phyloP scores from a whole-genome alignment of 805 yeast genomes.

The Lipomyces lipofer region DNA sequence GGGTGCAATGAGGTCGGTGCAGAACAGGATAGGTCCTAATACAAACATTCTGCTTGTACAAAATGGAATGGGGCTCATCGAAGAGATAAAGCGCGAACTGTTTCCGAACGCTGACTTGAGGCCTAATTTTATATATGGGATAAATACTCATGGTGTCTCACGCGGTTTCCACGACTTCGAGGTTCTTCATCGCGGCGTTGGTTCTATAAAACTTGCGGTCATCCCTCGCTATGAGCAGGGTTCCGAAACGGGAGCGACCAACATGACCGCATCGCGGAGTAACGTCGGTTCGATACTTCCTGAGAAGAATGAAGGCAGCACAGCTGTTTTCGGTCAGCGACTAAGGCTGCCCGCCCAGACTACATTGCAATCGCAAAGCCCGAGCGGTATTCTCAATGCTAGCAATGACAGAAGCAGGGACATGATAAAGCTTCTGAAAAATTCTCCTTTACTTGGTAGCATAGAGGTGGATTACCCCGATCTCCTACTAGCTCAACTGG shows the following conservation, averaged over 20 bases:
- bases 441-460: slow-evolving; percentile 25
- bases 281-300: not conserved
- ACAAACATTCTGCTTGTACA: slow-evolving; percentile 60
- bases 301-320: not conserved
- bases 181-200: slow-evolving; percentile 70
- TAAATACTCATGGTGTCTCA: slow-evolving; percentile 79
- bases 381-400: not conserved
- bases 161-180: slow-evolving; percentile 35
- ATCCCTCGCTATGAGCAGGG: slow-evolving; percentile 46
- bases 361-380: not conserved
- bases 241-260: not conserved
- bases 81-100: slow-evolving; percentile 47
- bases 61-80: slow-evolving; percentile 78
- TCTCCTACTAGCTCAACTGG: slow-evolving; percentile 61
- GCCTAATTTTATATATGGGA: slow-evolving; percentile 71
- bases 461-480: slow-evolving; percentile 43
- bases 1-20: slow-evolving; percentile 45
- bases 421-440: slow-evolving; percentile 1
- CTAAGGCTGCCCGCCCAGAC: no score
- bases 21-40: slow-evolving; percentile 1
- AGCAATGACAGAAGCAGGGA: not conserved
- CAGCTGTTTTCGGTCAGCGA: not conserved
- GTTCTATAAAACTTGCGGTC: slow-evolving; percentile 59
- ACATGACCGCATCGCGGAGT: not conserved
- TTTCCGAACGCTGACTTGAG: slow-evolving; percentile 52